Base-by-base conservation (phyloP, 768 basidiomycete genomes). In the Terana coerulea region DNA sequence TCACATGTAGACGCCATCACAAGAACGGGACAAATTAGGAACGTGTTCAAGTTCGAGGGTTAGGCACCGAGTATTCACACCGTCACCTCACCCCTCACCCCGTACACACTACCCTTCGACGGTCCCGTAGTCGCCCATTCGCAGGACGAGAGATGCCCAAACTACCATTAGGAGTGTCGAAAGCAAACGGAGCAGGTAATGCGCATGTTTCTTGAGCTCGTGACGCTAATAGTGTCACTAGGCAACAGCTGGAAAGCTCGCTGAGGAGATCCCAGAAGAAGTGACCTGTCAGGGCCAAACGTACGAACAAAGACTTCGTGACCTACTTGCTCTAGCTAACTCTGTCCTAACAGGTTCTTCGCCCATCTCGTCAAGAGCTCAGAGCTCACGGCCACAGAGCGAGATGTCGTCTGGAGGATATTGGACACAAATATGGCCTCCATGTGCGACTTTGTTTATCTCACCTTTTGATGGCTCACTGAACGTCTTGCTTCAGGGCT, bases 351-450 rank as follows among this genome's bases (percentile, higher is more conserved):
- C 22, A 46, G 45, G 30, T 46, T 46, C 45, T 3, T 19, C 2
- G 45, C 34, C 28, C 45, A 30, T 21, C 22, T 43, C 25, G 12
- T 29, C 11, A 17, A 5, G 25, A 43, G 25, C 42, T 54, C 57
- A 17, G 69, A 72, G 9, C 54, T 84, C 28, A 51, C 62, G 24
- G 57, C 65, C 3, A 54, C 59, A 12, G 68, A 76, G 39, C 69
- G 72, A 25, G 63, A 67, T 9, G 64, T 64, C n/a, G 72, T 86
- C 34, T 88, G 83, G 82, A 44, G 34, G 0, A 50, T 75, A 7
- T 63, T 81, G 29, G 78, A 81, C 56, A 59, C 64, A 12, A 88
- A 88, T 64, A 88, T 89, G 86, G 55, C 59, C n/a, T 45, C 59
- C 5, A 46, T 72, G 75, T 77, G 52, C 26, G 34, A 33, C 8